Conservation (phyloP, 106 monocot genomes). For the Acorus gramineus region DNA sequence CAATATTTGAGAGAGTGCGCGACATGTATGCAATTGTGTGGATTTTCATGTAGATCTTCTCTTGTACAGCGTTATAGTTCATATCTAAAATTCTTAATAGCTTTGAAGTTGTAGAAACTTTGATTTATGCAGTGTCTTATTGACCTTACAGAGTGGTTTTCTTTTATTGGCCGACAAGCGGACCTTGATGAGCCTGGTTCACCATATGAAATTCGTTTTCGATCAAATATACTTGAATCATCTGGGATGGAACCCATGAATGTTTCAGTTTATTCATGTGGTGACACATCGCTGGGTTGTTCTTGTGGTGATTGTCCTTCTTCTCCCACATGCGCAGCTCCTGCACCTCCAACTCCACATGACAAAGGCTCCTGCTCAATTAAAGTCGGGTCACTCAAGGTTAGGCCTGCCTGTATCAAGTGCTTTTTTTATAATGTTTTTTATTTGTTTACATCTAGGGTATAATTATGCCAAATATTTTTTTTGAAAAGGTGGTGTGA, state of each 20-base stretch:
- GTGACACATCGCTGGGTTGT: slow-evolving; percentile 74
- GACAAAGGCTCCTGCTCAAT: slow-evolving; percentile 41
- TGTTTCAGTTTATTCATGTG: slow-evolving; percentile 72
- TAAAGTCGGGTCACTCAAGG: slow-evolving; percentile 72
- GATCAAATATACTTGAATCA: slow-evolving; percentile 31
- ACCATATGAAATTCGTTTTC: slow-evolving; percentile 74
- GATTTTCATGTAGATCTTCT: too few relatives aligned
- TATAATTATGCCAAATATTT: too few relatives aligned
- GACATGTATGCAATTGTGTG: too few relatives aligned
- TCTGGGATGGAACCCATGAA: slow-evolving; percentile 67
- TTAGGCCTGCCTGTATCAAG: not conserved
- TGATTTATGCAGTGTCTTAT: not conserved
- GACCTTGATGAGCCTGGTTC: slow-evolving; percentile 50
- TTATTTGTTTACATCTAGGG: too few relatives aligned
- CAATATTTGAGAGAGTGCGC: too few relatives aligned
- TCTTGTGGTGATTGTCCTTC: slow-evolving; percentile 98
- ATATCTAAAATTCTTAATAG: not conserved
- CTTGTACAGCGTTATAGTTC: too few relatives aligned
- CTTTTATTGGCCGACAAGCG: slow-evolving; percentile 75
- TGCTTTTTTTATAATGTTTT: too few relatives aligned
- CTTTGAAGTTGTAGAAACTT: not conserved
- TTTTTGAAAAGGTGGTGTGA: too few relatives aligned
- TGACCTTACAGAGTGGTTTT: slow-evolving; percentile 53
- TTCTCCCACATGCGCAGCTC: slow-evolving; percentile 42
- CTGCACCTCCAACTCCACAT: slow-evolving; percentile 16